phyloP scores from a whole-genome alignment of 495 filamentous ascomycete species.

The Podospora fimiseda region DNA sequence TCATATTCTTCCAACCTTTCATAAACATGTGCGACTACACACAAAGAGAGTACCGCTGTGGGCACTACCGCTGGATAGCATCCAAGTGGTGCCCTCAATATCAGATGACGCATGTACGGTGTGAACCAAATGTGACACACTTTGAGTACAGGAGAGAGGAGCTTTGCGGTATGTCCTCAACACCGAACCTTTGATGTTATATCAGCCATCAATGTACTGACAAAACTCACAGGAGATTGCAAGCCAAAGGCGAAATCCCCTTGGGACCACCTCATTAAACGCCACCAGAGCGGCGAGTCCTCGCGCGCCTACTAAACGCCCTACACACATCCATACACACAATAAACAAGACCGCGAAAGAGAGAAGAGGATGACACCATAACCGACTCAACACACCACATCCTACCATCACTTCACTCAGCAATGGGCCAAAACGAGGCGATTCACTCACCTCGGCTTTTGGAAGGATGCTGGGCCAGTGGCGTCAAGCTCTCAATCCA shows the following conservation, averaged over 20 bases:
- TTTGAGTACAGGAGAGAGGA: constrained; percentile 34
- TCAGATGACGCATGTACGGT: constrained; percentile 35
- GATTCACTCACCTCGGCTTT: too few relatives aligned
- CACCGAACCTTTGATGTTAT: too few relatives aligned
- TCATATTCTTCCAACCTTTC: too few relatives aligned
- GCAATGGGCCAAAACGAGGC: too few relatives aligned
- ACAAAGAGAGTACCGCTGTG: constrained; percentile 36
- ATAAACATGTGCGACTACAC: constrained; percentile 30
- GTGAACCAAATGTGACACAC: constrained; percentile 35
- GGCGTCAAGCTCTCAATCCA: background rate
- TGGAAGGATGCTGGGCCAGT: too few relatives aligned
- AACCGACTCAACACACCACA: background rate
- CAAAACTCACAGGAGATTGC: constrained; percentile 27
- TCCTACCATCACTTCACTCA: too few relatives aligned
- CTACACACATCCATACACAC: background rate
- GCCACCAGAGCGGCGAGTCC: constrained; percentile 3
- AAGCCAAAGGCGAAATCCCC: constrained; percentile 28
- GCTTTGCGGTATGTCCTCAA: constrained; percentile 28
- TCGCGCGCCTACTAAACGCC: background rate
- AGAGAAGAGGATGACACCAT: background rate
- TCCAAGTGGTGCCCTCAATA: constrained; percentile 38
- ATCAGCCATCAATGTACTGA: constrained; percentile 8
- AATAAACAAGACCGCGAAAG: background rate
- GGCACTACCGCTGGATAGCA: constrained; percentile 39
- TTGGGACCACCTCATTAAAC: constrained; percentile 37